Evolutionary conservation across 2,329 filamentous ascomycete genomes (phyloP).

Genomic region (Hypoxylon sp.): DNA sequence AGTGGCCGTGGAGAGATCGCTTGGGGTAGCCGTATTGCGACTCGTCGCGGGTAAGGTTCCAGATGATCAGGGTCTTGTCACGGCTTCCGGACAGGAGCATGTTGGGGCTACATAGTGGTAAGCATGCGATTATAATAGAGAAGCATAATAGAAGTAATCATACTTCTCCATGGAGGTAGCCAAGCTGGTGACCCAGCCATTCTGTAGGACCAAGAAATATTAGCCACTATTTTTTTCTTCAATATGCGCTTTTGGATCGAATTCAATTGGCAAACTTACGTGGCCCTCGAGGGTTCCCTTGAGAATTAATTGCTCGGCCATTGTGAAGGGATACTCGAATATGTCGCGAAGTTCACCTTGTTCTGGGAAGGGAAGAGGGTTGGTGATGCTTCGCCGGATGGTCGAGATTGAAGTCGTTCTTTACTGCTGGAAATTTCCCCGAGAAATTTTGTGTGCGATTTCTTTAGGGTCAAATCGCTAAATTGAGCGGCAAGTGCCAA

Average conservation of each 20-base stretch:
- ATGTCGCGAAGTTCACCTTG: conserved; percentile 50
- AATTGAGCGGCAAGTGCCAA: conserved; percentile 26
- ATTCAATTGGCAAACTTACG: conserved; percentile 66
- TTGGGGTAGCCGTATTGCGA: conserved; percentile 98
- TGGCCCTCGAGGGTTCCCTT: conserved; percentile 99
- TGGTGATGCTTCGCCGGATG: conserved; percentile 45
- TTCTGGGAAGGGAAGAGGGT: conserved; percentile 55
- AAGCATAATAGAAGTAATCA: conserved; percentile 56
- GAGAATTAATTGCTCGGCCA: conserved; percentile 96
- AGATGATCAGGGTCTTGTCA: conserved; percentile 99
- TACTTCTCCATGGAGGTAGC: conserved; percentile 99
- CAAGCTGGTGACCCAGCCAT: conserved; percentile 99
- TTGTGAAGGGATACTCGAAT: conserved; percentile 64
- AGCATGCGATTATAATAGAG: conserved; percentile 49
- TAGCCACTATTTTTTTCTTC: conserved; percentile 45
- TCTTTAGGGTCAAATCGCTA: conserved; percentile 62
- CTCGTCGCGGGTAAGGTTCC: conserved; percentile 99
- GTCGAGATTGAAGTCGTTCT: conserved; percentile 49
- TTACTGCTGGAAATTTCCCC: conserved; percentile 59
- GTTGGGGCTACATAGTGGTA: conserved; percentile 79
- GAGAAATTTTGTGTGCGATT: conserved; percentile 66
- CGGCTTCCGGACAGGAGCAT: conserved; percentile 98
- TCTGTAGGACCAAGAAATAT: conserved; percentile 62
- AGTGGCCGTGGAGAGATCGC: conserved; percentile 98
- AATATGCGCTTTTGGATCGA: conserved; percentile 7